Evolutionary conservation across 164 flowering plant genomes (phyloP).

Genomic region (Malania oleifera): DNA sequence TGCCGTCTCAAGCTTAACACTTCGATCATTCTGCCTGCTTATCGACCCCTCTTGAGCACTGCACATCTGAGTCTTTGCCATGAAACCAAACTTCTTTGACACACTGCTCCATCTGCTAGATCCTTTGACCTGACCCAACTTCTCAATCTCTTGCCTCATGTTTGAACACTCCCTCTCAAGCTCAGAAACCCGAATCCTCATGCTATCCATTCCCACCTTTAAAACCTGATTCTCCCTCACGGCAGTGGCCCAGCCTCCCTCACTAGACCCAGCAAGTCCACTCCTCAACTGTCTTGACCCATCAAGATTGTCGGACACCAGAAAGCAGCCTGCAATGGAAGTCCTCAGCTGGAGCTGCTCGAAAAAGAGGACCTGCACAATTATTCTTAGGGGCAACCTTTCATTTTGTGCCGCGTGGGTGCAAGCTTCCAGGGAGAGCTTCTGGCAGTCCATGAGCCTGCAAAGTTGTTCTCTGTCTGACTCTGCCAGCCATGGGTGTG

Average conservation of each 20-base stretch:
- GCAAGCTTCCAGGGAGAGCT: constrained; percentile 94
- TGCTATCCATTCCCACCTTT: constrained; percentile 94
- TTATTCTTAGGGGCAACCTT: constrained; percentile 79
- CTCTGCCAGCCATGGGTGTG: constrained; percentile 90
- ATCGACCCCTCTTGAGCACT: constrained; percentile 88
- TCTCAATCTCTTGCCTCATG: constrained; percentile 90
- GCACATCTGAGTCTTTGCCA: constrained; percentile 86
- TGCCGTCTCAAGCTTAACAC: constrained; percentile 41
- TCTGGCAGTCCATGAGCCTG: constrained; percentile 91
- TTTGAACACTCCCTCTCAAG: constrained; percentile 86
- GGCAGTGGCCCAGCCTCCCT: constrained; percentile 72
- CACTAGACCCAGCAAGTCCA: constrained; percentile 53
- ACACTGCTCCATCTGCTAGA: constrained; percentile 55
- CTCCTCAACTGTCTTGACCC: constrained; percentile 79
- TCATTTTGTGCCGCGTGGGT: constrained; percentile 98
- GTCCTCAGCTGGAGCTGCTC: constrained; percentile 92
- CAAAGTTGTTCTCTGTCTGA: constrained; percentile 88
- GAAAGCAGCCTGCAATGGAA: constrained; percentile 87
- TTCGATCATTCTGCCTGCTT: constrained; percentile 39
- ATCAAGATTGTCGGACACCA: constrained; percentile 87
- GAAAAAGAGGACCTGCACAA: constrained; percentile 93
- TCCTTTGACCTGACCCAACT: constrained; percentile 52
- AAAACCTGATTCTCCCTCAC: constrained; percentile 85
- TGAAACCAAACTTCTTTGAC: constrained; percentile 76
- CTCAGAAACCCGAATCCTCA: constrained; percentile 85